Percentiles rank a stretch among this genome's conserved stretches.
phyloP scores from a whole-genome alignment of 164 flowering plant species.

The Cinnamomum chago region DNA sequence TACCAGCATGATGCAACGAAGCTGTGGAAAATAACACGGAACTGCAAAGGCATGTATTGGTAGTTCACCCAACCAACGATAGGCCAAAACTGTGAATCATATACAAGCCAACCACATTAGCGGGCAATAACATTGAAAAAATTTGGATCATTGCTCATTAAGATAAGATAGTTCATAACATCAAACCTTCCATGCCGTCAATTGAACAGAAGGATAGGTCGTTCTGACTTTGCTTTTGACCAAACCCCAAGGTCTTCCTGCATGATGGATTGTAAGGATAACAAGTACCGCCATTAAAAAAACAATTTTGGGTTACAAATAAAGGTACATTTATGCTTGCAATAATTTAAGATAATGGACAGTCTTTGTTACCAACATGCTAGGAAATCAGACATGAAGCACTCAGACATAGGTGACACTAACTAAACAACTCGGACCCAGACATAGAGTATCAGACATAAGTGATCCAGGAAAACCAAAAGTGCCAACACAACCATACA shows the following conservation, averaged over 20 bases:
- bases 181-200: conserved; percentile 74
- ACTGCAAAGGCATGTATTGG: conserved; percentile 70
- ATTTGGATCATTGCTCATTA: not conserved
- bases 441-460: too few species aligned
- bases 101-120: not conserved
- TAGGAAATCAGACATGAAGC: too few species aligned
- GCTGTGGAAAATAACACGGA: conserved; percentile 74
- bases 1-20: conserved; percentile 77
- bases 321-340: too few species aligned
- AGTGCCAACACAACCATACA: too few species aligned
- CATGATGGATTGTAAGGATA: conserved; percentile 2
- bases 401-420: too few species aligned
- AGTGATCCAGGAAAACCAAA: too few species aligned
- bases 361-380: too few species aligned
- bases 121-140: not conserved
- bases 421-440: too few species aligned
- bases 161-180: not conserved
- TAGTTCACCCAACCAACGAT: conserved; percentile 72
- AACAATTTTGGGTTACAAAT: not conserved
- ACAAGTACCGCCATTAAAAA: not conserved
- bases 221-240: conserved; percentile 54
- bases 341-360: too few species aligned
- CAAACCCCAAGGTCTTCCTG: conserved; percentile 65
- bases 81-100: conserved; percentile 70
- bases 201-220: conserved; percentile 62